These are phyloP conservation scores for Tremella fuciformis DNA, from an alignment of 768 basidiomycete species.

Conservation along the genomic window DNA sequence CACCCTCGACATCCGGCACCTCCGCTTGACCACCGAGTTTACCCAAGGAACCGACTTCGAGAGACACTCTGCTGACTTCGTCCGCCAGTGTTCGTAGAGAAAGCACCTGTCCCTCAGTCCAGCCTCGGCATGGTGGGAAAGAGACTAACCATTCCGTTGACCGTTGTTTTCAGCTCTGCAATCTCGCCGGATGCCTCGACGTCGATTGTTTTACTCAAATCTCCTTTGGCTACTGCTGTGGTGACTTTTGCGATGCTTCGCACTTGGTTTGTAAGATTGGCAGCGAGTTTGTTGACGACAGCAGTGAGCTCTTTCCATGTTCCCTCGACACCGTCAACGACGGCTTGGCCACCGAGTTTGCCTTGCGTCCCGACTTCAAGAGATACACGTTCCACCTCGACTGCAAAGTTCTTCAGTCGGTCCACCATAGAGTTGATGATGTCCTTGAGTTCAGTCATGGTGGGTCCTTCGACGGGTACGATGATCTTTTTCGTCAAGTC, in stretches of 20 bases:
- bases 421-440: constrained; percentile 58
- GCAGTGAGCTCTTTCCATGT: constrained; percentile 88
- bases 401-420: constrained; percentile 79
- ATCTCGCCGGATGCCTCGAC: constrained; percentile 95
- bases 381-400: constrained; percentile 79
- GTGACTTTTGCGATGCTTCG: constrained; percentile 93
- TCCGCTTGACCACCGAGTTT: constrained; percentile 89
- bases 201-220: constrained; percentile 76
- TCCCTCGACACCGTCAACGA: constrained; percentile 84
- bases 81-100: constrained; percentile 82
- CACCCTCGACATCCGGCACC: constrained; percentile 88
- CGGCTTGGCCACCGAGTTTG: constrained; percentile 84
- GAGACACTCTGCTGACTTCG: constrained; percentile 77
- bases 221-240: constrained; percentile 86
- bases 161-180: constrained; percentile 79
- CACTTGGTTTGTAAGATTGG: constrained; percentile 56
- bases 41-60: constrained; percentile 57
- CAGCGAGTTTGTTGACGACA: constrained; percentile 68
- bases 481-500: constrained; percentile 76
- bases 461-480: constrained; percentile 71
- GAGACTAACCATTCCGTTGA: constrained; percentile 86
- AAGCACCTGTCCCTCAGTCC: constrained; percentile 55
- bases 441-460: constrained; percentile 75
- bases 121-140: neutral
- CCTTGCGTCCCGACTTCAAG: constrained; percentile 57